Evolutionary conservation across 2,329 filamentous ascomycete genomes (phyloP), one percentile per base, ranked within the genome.

Genomic region (Cryphonectria nitschkei): DNA sequence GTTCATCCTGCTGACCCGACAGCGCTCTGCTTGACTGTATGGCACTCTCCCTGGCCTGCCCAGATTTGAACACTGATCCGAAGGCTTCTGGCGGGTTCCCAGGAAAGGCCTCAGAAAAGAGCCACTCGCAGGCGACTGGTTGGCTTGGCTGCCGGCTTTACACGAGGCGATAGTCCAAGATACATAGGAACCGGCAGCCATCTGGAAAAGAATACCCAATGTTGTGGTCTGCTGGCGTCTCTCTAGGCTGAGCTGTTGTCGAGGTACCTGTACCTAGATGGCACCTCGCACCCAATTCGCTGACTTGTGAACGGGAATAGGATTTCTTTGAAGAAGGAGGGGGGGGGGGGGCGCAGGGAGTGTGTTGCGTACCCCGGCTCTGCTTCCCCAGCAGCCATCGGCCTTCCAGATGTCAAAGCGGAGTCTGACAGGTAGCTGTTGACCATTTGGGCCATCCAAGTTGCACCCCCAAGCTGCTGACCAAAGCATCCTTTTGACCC

Each of bases 401-500:
- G 61, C 66, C 69, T 65, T 71, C 26, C 39, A 71, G 60, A 61
- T 61, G 58, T 39, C 58, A 61, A 61, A 61, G 58, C 58, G 58
- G 58, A 61, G 58, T 26, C 34, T 61, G 58, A 39, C 32, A 37
- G 58, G 50, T 29, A 60, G 26, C 19, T 39, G 37, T 34, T 34
- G n/a, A 34, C 34, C 54, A 16, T 41, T 63, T 56, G 32, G 37
- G 50, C 64, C 65, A 65, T 46, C 56, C 50, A 61, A 52, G 11
- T 41, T 64, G 52, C 19, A 65, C 41, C 43, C 58, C 56, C 50
- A 65, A 52, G 64, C 65, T 65, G 68, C 62, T 50, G 58, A 58
- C 50, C 68, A 72, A 70, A 52, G 67, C 68, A 72, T 68, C 70
- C 68, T 68, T 65, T 63, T 63, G 65, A 63, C 39, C 68, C 70